phyloP scores from a whole-genome alignment of 257 asterid genomes.

The Marsdenia floribunda region DNA sequence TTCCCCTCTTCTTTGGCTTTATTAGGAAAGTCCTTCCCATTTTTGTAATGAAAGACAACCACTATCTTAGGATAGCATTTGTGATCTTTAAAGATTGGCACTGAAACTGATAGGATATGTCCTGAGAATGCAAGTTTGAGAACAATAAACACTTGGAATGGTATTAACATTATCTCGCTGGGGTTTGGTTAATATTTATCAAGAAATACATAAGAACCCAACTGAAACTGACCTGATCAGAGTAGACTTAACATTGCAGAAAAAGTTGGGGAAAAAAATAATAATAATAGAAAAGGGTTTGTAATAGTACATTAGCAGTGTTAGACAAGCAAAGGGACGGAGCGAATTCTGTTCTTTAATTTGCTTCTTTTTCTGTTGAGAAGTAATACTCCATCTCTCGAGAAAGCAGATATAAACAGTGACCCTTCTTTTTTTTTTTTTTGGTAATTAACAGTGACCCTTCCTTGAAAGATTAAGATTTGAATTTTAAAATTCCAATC shows the following conservation, averaged over 20 bases:
- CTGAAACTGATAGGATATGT: conserved; percentile 8
- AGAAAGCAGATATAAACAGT: neutral
- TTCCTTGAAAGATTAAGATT: too few relatives aligned
- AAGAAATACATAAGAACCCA: neutral
- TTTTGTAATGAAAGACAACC: neutral
- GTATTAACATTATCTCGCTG: too few relatives aligned
- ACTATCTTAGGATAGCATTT: conserved; percentile 1
- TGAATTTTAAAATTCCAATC: too few relatives aligned
- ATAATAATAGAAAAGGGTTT: neutral
- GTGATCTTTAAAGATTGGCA: conserved; percentile 10
- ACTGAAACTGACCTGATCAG: neutral
- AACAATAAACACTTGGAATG: neutral
- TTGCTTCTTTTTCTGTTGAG: neutral
- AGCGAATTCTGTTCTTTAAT: neutral
- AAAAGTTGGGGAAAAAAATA: too few relatives aligned
- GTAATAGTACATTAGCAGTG: neutral
- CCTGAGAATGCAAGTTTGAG: neutral
- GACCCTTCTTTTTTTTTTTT: neutral
- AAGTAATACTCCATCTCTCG: neutral
- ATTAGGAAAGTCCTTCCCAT: neutral
- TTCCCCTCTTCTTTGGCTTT: neutral
- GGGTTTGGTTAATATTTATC: neutral
- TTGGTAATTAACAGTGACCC: too few relatives aligned
- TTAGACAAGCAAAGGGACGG: conserved; percentile 9
- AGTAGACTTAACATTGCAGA: conserved; percentile 1